Evolutionary conservation across 306 rosid species (phyloP).

Genomic region (Vigna nakashimae): DNA sequence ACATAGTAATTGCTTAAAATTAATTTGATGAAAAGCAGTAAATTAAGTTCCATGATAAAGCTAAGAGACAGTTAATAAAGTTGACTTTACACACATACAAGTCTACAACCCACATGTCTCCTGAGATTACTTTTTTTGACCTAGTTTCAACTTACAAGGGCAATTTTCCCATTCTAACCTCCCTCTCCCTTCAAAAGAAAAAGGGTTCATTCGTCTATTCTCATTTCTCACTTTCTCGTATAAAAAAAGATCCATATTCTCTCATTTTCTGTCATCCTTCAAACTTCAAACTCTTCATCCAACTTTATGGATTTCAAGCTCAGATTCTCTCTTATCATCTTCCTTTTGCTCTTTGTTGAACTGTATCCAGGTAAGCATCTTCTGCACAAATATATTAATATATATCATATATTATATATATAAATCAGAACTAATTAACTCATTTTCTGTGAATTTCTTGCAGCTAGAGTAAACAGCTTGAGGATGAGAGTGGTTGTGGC

Average conservation of each 20-base stretch:
- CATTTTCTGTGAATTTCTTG: conserved; percentile 23
- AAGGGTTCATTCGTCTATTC: conserved; percentile 20
- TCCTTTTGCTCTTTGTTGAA: conserved; percentile 48
- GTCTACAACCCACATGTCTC: conserved; percentile 5
- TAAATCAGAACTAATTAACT: not conserved
- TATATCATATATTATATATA: not conserved
- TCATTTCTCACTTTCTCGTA: conserved; percentile 9
- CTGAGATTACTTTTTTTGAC: not conserved
- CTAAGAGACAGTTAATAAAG: conserved; percentile 12
- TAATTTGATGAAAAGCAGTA: not conserved
- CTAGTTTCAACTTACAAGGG: not conserved
- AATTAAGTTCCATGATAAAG: not conserved
- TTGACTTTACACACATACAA: conserved; percentile 39
- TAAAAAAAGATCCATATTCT: conserved; percentile 35
- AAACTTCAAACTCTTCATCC: not conserved
- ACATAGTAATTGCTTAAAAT: not conserved
- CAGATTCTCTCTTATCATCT: conserved; percentile 40
- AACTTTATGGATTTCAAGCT: conserved; percentile 49
- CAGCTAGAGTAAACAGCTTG: conserved; percentile 51
- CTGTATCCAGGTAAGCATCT: conserved; percentile 59
- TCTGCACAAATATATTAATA: not conserved
- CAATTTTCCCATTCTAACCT: conserved; percentile 36
- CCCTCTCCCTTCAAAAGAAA: conserved; percentile 27
- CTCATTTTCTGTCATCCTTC: conserved; percentile 5
- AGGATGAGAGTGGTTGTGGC: conserved; percentile 38